These are phyloP conservation scores for Cardamine occulta DNA, from an alignment of 345 rosid species.

Conservation along the genomic window DNA sequence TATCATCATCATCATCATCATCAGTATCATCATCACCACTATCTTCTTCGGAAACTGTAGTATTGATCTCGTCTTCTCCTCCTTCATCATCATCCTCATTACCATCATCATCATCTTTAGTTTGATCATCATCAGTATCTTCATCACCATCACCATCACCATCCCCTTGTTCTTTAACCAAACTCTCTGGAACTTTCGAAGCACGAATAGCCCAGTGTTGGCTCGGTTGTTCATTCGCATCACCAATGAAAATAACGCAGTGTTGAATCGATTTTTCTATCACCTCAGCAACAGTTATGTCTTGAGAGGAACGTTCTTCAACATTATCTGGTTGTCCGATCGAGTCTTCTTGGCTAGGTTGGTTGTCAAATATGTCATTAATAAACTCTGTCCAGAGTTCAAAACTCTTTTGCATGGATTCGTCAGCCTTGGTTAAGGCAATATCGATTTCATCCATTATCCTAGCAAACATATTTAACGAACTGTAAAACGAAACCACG, in stretches of 20 bases:
- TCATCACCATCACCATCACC: not conserved
- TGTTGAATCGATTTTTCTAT: conserved; percentile 15
- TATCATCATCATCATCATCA: too few relatives aligned
- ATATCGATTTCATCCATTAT: not conserved
- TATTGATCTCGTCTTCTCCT: too few relatives aligned
- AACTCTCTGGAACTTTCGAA: conserved; percentile 7
- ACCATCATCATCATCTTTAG: not conserved
- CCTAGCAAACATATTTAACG: not conserved
- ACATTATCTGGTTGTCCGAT: conserved; percentile 5
- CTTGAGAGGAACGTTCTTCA: conserved; percentile 3
- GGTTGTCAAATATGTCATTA: not conserved
- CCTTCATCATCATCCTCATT: too few relatives aligned
- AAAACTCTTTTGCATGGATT: conserved; percentile 20
- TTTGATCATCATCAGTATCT: not conserved
- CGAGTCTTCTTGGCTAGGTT: not conserved
- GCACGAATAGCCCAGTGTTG: conserved; percentile 12
- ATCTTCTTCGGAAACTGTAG: too few relatives aligned
- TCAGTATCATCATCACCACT: not conserved
- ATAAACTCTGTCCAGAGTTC: conserved; percentile 27
- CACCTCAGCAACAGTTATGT: not conserved
- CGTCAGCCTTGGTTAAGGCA: not conserved
- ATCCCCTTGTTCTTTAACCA: not conserved
- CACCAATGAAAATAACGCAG: not conserved
- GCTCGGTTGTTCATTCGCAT: not conserved
- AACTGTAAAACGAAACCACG: too few relatives aligned